Conservation (phyloP, 1,139 yeast genomes). For the Yamadazyma blattariae region DNA sequence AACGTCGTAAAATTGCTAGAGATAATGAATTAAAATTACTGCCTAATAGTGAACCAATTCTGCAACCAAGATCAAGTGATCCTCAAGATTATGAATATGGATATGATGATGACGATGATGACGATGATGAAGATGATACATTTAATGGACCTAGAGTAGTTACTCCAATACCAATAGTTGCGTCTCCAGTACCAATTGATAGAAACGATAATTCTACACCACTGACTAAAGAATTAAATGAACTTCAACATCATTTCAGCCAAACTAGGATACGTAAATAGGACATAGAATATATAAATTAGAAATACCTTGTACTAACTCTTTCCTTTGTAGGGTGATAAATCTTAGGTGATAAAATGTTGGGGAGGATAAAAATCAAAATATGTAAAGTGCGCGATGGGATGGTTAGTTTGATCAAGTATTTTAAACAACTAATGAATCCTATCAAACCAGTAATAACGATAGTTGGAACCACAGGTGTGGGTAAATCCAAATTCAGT, state of each 20-base stretch:
- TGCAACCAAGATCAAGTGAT: background rate
- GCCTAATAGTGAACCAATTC: constrained; percentile 5
- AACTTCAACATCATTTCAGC: constrained; percentile 12
- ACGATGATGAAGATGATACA: background rate
- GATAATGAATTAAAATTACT: constrained; percentile 34
- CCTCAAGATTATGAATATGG: background rate
- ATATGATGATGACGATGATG: background rate
- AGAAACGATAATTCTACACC: constrained; percentile 8
- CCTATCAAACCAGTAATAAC: constrained; percentile 48
- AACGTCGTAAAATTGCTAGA: constrained; percentile 53
- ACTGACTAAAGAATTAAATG: constrained; percentile 11
- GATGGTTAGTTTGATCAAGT: too few species aligned
- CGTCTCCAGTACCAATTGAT: constrained; percentile 11
- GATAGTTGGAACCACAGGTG: constrained; percentile 96
- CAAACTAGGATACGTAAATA: constrained; percentile 8
- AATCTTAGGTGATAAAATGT: too few species aligned
- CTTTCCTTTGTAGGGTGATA: too few species aligned
- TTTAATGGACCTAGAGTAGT: constrained; percentile 8
- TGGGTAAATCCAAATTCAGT: constrained; percentile 88
- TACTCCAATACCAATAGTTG: constrained; percentile 15
- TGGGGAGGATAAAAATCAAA: too few species aligned
- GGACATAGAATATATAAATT: too few species aligned
- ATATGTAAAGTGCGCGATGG: too few species aligned
- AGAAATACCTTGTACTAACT: too few species aligned
- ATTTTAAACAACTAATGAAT: too few species aligned